Evolutionary conservation across 2,329 filamentous ascomycete species (phyloP), one percentile per base, ranked within the genome.

Genomic region (Fusarium sambucinum): DNA sequence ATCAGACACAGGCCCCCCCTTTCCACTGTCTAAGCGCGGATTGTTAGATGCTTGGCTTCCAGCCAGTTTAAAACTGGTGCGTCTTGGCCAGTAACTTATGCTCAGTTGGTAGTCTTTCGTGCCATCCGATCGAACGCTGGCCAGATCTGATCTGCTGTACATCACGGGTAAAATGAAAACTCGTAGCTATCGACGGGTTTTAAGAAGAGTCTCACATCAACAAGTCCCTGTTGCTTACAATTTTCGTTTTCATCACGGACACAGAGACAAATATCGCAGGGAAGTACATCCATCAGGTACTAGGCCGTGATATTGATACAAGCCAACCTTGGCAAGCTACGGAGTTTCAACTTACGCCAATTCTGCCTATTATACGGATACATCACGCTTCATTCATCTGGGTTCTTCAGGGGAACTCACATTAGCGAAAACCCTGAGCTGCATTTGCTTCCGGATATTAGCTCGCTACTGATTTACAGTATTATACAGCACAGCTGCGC

Each of bases 381-480:
- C 35, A 19, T 12, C 13, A 38, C 6, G 12, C 9, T 42, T 40
- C 38, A 23, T 47, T 21, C 27, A 17, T 23, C 27, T 21, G 16
- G 21, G 17, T 33, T 50, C 38, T 47, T 14, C 38, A 53, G 55
- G 25, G n/a, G 47, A 44, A 30, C 17, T 44, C 11, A 30, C 7
- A 16, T 25, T 50, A 40, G 14, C 59, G 42, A 54, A 44, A 51
- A 41, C 55, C 55, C 61, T 56, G 12, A 63, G 59, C 65, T 59
- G 27, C 41, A 61, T 55, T 61, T 62, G 27, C 61, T 52, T 60
- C 58, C 63, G 69, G 69, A 62, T 73, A 69, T 59, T 73, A 62
- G 69, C 48, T 41, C 25, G 11, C 42, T 29, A 19, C 14, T 41
- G 21, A 25, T 41, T 17, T 41, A 25, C 21, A 16, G 38, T 23